Percentiles rank a stretch among this genome's conserved stretches.
Evolutionary conservation across 331 rosid genomes (phyloP).

Genomic region (Phaseolus coccineus): DNA sequence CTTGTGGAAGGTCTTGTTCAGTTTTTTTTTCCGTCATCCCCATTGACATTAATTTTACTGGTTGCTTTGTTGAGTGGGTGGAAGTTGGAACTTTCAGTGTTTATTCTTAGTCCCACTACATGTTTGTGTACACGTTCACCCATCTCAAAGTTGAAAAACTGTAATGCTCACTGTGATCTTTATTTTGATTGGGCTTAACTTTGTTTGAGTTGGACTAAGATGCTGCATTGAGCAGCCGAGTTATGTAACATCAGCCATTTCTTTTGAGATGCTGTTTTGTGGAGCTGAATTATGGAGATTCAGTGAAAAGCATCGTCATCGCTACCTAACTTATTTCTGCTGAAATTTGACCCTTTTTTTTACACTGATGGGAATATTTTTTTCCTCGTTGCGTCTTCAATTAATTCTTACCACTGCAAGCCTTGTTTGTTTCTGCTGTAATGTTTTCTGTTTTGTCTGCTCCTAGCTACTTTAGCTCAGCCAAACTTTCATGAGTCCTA

Average conservation of each 20-base stretch:
- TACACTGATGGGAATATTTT: too few species aligned
- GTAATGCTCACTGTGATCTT: not conserved
- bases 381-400: not conserved
- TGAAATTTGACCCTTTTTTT: not conserved
- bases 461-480: conserved; percentile 5
- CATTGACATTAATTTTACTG: not conserved
- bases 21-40: not conserved
- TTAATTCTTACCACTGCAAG: conserved; percentile 8
- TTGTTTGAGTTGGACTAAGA: not conserved
- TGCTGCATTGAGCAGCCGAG: not conserved
- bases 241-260: not conserved
- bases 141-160: not conserved
- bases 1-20: not conserved
- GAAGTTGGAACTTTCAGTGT: not conserved
- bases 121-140: not conserved
- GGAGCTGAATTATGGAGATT: too few species aligned
- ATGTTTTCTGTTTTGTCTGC: conserved; percentile 23
- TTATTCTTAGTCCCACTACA: not conserved
- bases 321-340: conserved; percentile 3
- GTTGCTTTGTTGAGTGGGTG: not conserved
- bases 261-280: not conserved
- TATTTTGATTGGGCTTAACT: not conserved
- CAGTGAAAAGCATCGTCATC: not conserved
- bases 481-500: not conserved
- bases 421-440: not conserved